Evolutionary conservation across 2,329 filamentous ascomycete species (phyloP).

Genomic region (Sodiomyces alkalinus): DNA sequence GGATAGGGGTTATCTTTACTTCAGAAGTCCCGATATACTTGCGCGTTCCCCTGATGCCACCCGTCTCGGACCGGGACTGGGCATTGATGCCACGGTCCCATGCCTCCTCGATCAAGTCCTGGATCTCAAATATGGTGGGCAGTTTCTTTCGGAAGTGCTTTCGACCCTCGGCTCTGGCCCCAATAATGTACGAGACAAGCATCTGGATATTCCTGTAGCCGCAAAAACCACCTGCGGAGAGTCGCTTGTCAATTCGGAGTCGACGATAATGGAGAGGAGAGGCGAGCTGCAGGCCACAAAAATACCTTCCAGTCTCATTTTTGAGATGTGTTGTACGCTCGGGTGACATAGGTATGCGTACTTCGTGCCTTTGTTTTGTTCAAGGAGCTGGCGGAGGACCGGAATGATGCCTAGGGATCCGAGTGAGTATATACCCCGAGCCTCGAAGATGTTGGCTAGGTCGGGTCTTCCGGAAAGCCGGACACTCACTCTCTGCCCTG

Average conservation of each 20-base stretch:
- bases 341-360: constrained; percentile 70
- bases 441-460: constrained; percentile 1
- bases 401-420: constrained; percentile 41
- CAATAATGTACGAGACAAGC: constrained; percentile 64
- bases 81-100: constrained; percentile 78
- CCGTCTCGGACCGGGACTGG: constrained; percentile 63
- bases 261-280: too few species aligned
- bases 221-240: constrained; percentile 81
- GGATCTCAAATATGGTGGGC: constrained; percentile 68
- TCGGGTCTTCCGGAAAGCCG: too few species aligned
- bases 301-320: constrained; percentile 57
- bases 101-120: constrained; percentile 72
- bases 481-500: constrained; percentile 32
- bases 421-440: constrained; percentile 25
- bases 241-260: not conserved
- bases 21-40: constrained; percentile 95
- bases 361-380: constrained; percentile 47
- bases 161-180: constrained; percentile 37
- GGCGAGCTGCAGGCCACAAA: too few species aligned
- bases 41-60: constrained; percentile 71
- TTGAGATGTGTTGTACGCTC: constrained; percentile 63
- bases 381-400: constrained; percentile 46
- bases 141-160: constrained; percentile 44
- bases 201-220: constrained; percentile 94
- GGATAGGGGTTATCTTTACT: constrained; percentile 26